Base-by-base conservation (phyloP, 768 basidiomycete species). In the Asterophora parasitica region DNA sequence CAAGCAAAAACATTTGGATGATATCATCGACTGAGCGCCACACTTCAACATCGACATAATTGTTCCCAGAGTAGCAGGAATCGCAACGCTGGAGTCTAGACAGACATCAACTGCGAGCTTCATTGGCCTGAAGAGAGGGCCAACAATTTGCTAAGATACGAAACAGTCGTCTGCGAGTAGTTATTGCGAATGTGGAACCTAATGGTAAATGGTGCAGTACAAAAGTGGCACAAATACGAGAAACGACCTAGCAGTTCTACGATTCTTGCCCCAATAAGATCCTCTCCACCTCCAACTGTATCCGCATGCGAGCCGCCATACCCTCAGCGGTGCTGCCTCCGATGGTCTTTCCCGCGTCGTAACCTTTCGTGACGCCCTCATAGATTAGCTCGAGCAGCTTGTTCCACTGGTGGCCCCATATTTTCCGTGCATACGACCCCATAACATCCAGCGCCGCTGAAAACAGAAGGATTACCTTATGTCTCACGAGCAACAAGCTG, bases 381-480 rank as follows among this genome's bases (percentile, higher is more conserved):
- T 89, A 81, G 11, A 90, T 61, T 11, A 87, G 62, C 19, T 70
- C 74, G 16, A 92, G 72, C 43, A 90, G 64, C 61, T 90, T 90
- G 49, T 82, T 65, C 81, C 85, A 91, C 62, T 91, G 88, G 32
- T 71, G 66, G n/a, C 88, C 88, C 82, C 84, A 91, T 7, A 85
- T 65, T 20, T 71, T 64, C 46, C 70, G 69, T 7, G 83, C 85
- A 41, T 79, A 71, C 19, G 69, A 52, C 2, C 89, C 87, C 54
- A 83, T 73, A 26, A 88, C 84, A 43, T 88, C 85, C 19, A 91
- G 63, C 13, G 77, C 88, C 55, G 78, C 88, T 90, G 50, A 3
- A 44, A 33, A 49, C 45, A 48, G 40, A 60, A 20, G 30, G 17
- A 30, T 20, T 40, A 34, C 31, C 7, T 27, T 44, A 19, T 47